Evolutionary conservation across 352 stramenopile species (phyloP).

Genomic region (Globisporangium barbulae): DNA sequence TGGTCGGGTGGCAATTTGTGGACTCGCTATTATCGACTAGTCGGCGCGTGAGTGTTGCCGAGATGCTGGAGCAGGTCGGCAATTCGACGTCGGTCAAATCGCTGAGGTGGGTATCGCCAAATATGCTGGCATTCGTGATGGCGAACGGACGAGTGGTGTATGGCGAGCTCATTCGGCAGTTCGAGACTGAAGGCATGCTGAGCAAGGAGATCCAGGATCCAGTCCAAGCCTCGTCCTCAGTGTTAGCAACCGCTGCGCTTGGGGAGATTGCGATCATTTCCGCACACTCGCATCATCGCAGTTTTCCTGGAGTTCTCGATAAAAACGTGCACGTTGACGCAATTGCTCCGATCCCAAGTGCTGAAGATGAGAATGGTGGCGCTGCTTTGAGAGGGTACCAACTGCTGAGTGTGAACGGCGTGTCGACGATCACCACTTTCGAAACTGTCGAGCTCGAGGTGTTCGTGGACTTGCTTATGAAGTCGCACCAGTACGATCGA

Average conservation of each 20-base stretch:
- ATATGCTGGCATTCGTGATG: constrained; percentile 12
- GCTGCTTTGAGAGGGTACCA: constrained; percentile 3
- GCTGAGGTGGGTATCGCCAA: constrained; percentile 2
- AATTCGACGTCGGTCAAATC: neutral
- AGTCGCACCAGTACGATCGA: constrained; percentile 31
- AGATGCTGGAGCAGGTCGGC: neutral
- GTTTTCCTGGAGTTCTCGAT: neutral
- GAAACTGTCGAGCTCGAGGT: constrained; percentile 15
- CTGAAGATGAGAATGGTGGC: neutral
- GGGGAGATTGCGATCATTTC: constrained; percentile 4
- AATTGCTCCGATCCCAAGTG: neutral
- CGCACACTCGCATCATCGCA: constrained; percentile 1
- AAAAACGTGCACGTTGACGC: constrained; percentile 1
- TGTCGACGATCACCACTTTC: constrained; percentile 22
- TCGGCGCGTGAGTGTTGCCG: neutral
- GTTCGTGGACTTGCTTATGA: constrained; percentile 44
- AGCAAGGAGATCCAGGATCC: neutral
- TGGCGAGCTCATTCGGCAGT: constrained; percentile 8
- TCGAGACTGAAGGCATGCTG: neutral
- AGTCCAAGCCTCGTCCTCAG: neutral
- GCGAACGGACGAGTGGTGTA: constrained; percentile 9
- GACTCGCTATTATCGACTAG: neutral
- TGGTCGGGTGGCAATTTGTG: constrained; percentile 51
- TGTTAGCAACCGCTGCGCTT: neutral
- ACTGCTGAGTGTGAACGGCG: constrained; percentile 15